These are phyloP conservation scores for Codiaeum variegatum DNA, from an alignment of 441 rosid species.

Conservation along the genomic window DNA sequence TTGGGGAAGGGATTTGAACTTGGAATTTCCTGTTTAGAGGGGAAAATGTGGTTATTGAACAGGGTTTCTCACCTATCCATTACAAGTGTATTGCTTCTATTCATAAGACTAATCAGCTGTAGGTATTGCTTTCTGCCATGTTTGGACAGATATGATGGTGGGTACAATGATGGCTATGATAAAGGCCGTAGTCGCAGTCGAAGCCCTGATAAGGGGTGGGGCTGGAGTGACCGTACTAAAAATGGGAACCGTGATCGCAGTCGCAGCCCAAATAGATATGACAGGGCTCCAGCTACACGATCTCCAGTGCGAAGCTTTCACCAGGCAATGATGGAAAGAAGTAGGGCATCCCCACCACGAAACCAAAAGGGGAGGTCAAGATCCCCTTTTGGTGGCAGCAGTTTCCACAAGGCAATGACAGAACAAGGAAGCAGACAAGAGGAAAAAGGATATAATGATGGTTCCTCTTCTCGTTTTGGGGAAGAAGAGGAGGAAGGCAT, in stretches of 20 bases:
- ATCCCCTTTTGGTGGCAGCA: conserved; percentile 22
- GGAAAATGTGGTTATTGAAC: neutral
- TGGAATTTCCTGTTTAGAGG: neutral
- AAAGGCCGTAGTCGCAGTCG: conserved; percentile 36
- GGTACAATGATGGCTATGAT: conserved; percentile 30
- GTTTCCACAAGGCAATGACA: conserved; percentile 19
- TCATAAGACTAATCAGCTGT: neutral
- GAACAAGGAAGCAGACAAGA: conserved; percentile 16
- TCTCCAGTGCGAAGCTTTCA: conserved; percentile 67
- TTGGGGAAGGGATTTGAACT: neutral
- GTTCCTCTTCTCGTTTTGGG: conserved; percentile 3
- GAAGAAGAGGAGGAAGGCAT: conserved; percentile 43
- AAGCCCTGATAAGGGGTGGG: conserved; percentile 35
- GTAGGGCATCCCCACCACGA: conserved; percentile 15
- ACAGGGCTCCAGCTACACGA: conserved; percentile 30
- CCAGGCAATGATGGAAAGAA: conserved; percentile 62
- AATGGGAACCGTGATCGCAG: conserved; percentile 41
- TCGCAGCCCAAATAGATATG: conserved; percentile 55
- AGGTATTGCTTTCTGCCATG: neutral
- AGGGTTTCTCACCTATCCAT: neutral
- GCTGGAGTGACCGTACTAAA: conserved; percentile 37
- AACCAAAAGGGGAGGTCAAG: conserved; percentile 19
- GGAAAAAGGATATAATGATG: conserved; percentile 13
- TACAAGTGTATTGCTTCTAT: neutral
- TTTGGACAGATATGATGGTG: conserved; percentile 38